A percentile compares a stretch with the other conserved stretches of the same genome.
Conservation (phyloP, 305 asterid genomes). For the Rubia tinctorum region DNA sequence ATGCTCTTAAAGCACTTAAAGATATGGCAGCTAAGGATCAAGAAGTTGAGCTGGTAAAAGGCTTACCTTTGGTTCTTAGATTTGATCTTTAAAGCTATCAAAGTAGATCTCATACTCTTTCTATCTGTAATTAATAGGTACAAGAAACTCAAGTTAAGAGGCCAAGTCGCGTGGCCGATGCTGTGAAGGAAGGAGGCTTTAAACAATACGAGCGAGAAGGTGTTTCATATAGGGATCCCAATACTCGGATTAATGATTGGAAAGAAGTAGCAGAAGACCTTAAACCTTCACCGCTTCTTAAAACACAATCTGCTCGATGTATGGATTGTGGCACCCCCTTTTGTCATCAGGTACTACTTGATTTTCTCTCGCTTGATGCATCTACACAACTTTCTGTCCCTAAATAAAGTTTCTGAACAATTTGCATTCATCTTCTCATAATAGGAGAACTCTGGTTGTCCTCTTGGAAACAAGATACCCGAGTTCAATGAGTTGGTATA, state of each 20-base stretch:
- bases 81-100: conserved; percentile 4
- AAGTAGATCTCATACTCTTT: not conserved
- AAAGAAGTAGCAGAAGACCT: conserved; percentile 83
- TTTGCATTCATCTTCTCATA: not conserved
- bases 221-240: conserved; percentile 80
- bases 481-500: conserved; percentile 97
- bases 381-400: not conserved
- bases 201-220: conserved; percentile 90
- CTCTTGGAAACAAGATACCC: conserved; percentile 98
- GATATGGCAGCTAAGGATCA: conserved; percentile 55
- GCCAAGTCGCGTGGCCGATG: conserved; percentile 73
- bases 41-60: conserved; percentile 43
- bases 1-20: conserved; percentile 98
- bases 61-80: not conserved
- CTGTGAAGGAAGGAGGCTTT: conserved; percentile 87
- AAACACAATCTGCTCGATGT: conserved; percentile 97
- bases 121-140: conserved; percentile 35
- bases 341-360: conserved; percentile 78
- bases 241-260: conserved; percentile 81
- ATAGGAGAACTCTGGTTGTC: conserved; percentile 98
- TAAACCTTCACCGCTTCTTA: conserved; percentile 85
- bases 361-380: not conserved
- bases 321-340: conserved; percentile 99
- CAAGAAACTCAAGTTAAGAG: conserved; percentile 47
- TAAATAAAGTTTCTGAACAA: not conserved